Base-by-base conservation (phyloP, 441 rosid genomes). In the Gossypium davidsonii region DNA sequence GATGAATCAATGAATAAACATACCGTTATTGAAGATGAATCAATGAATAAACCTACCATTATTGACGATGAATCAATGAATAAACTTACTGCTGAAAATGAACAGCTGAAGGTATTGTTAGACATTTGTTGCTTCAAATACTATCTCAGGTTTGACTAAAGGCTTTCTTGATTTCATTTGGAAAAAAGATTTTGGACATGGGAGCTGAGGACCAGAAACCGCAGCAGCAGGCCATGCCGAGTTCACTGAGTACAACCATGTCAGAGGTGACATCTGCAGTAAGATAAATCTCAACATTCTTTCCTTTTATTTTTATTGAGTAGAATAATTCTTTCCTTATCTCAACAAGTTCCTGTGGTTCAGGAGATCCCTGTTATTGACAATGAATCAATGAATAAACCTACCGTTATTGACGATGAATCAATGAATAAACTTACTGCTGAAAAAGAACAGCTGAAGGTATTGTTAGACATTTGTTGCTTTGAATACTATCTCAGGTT, bases 401-500 rank as follows among this genome's bases (percentile, higher is more conserved):
- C 44, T 39, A 39, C 87, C 25, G 84, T 84, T 48, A 71, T 79
- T 78, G 89, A 89, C 68, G 77, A 82, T 28, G 93, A 83, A 70
- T 15, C 82, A 73, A 77, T 84, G 79, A 79, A 84, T 72, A 87
- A 86, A 77, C 90, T 90, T 71, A 70, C 87, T 28, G 84, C 88
- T 68, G 97, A 93, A 82, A 95, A 89, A 81, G 91, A 95, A 83
- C 78, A 80, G 68, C 92, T 95, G 70, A 89, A 88, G 96, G 99
- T 90, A 74, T 77, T 74, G 71, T 37, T 72, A 55, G 46, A 25
- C 25, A 3, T 31, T 12, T 67, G 67, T 76, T 57, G 62, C 73
- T 75, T 82, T 25, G 18, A 60, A 71, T 77, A 15, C 14, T 17
- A 8, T 12, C 34, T 58, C 42, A 39, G 1, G 8, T n/a, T 71